phyloP scores from a whole-genome alignment of 192 early-diverging fungal species.

The Coemansia sp. region DNA sequence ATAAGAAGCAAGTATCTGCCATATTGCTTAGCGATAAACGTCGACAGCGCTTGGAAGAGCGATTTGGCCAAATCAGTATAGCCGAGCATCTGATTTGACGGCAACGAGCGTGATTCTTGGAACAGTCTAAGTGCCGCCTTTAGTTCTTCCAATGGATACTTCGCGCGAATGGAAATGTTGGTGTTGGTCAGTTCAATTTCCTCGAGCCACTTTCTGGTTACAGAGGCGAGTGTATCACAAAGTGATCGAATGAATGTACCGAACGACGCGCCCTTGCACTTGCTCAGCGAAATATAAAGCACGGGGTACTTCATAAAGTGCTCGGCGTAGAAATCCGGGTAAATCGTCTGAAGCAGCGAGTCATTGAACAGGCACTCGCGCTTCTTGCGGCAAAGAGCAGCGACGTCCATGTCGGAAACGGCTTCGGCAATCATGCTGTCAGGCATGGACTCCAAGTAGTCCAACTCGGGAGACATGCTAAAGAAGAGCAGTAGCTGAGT shows the following conservation, averaged over 20 bases:
- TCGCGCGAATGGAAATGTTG: neutral
- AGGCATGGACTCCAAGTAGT: slow-evolving; percentile 9
- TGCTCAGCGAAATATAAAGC: slow-evolving; percentile 28
- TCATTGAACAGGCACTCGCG: slow-evolving; percentile 35
- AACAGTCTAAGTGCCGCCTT: neutral
- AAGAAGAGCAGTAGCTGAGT: slow-evolving; percentile 49
- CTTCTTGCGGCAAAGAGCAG: slow-evolving; percentile 32
- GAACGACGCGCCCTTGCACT: slow-evolving; percentile 12
- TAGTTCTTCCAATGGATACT: neutral
- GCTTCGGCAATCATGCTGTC: slow-evolving; percentile 11
- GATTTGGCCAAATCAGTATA: neutral
- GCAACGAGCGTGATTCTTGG: no score
- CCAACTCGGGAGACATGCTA: slow-evolving; percentile 24
- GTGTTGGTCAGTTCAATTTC: no score
- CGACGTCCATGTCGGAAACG: slow-evolving; percentile 14
- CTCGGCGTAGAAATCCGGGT: slow-evolving; percentile 29
- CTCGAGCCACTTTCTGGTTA: no score
- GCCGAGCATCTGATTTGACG: neutral
- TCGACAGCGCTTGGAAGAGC: slow-evolving; percentile 15
- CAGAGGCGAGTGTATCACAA: slow-evolving; percentile 12
- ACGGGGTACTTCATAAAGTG: slow-evolving; percentile 52
- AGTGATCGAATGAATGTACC: slow-evolving; percentile 18
- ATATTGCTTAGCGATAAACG: slow-evolving; percentile 5
- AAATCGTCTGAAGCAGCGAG: slow-evolving; percentile 28
- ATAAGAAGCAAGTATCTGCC: slow-evolving; percentile 40